Percentiles rank a stretch among this genome's conserved stretches.
These are phyloP conservation scores for Vanrija pseudolonga DNA, from an alignment of 1,284 basidiomycete species.

Conservation along the genomic window DNA sequence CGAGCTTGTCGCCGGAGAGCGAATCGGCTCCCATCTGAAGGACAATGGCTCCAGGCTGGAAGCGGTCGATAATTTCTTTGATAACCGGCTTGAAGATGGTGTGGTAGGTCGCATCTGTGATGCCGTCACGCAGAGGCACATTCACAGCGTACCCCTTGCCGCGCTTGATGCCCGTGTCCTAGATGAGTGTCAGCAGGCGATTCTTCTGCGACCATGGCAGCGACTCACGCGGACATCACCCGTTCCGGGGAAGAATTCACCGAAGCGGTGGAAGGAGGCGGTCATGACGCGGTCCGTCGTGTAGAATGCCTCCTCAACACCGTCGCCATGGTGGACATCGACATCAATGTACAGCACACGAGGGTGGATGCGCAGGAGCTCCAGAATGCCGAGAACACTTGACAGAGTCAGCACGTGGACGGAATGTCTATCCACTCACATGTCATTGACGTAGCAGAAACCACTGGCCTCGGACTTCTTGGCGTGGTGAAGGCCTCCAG, in stretches of 20 bases:
- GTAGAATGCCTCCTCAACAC: conserved; percentile 98
- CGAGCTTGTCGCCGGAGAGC: conserved; percentile 89
- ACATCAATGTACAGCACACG: conserved; percentile 97
- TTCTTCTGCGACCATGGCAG: too few species aligned
- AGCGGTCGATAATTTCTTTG: conserved; percentile 83
- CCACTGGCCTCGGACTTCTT: conserved; percentile 95
- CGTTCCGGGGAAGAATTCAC: conserved; percentile 96
- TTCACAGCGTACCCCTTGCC: conserved; percentile 92
- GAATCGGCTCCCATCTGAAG: conserved; percentile 97
- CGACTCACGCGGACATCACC: conserved; percentile 61
- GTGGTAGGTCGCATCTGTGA: conserved; percentile 70
- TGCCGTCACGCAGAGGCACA: conserved; percentile 88
- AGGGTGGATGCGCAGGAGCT: conserved; percentile 68
- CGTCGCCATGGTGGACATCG: conserved; percentile 97
- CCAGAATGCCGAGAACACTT: conserved; percentile 84
- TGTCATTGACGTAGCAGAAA: conserved; percentile 96
- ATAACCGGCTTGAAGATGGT: conserved; percentile 88
- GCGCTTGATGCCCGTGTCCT: conserved; percentile 78
- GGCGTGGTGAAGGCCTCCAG: conserved; percentile 94
- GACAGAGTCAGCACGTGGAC: not conserved
- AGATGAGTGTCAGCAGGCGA: not conserved
- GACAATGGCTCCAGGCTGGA: conserved; percentile 80
- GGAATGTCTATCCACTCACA: conserved; percentile 32
- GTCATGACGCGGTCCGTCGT: conserved; percentile 97
- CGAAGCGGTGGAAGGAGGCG: conserved; percentile 91